Evolutionary conservation across 305 asterid genomes (phyloP).

Genomic region (Fraxinus nigra): DNA sequence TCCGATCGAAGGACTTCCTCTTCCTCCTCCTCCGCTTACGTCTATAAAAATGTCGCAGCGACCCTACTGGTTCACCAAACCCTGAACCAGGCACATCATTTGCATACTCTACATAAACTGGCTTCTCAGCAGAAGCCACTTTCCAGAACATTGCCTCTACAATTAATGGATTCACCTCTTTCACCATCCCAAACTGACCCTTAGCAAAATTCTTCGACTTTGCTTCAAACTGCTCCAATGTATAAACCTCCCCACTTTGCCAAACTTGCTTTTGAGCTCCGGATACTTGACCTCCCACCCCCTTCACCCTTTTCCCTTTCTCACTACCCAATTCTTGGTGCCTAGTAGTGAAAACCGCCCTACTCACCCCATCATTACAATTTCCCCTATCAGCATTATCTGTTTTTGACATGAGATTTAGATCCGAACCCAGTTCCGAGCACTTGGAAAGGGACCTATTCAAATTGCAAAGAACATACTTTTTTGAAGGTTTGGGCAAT

Average conservation of each 20-base stretch:
- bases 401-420: conserved; percentile 29
- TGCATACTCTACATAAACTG: conserved; percentile 85
- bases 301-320: conserved; percentile 52
- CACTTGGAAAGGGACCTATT: conserved; percentile 80
- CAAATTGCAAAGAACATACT: conserved; percentile 69
- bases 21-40: conserved; percentile 62
- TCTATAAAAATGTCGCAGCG: conserved; percentile 42
- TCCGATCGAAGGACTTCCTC: conserved; percentile 66
- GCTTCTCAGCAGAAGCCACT: conserved; percentile 72
- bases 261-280: conserved; percentile 79
- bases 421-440: conserved; percentile 70
- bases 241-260: conserved; percentile 96
- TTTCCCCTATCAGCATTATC: conserved; percentile 34
- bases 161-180: conserved; percentile 72
- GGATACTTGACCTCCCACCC: conserved; percentile 30
- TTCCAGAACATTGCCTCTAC: conserved; percentile 88
- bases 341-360: conserved; percentile 85
- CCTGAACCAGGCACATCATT: conserved; percentile 98
- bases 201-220: conserved; percentile 79
- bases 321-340: conserved; percentile 84
- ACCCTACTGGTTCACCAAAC: conserved; percentile 81
- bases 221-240: conserved; percentile 87
- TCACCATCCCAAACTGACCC: conserved; percentile 59
- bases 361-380: conserved; percentile 41
- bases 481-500: conserved; percentile 81